A percentile compares a stretch with the other conserved stretches of the same genome.
Evolutionary conservation across 768 basidiomycete genomes (phyloP).

Genomic region (Tylopilus subfusipes): DNA sequence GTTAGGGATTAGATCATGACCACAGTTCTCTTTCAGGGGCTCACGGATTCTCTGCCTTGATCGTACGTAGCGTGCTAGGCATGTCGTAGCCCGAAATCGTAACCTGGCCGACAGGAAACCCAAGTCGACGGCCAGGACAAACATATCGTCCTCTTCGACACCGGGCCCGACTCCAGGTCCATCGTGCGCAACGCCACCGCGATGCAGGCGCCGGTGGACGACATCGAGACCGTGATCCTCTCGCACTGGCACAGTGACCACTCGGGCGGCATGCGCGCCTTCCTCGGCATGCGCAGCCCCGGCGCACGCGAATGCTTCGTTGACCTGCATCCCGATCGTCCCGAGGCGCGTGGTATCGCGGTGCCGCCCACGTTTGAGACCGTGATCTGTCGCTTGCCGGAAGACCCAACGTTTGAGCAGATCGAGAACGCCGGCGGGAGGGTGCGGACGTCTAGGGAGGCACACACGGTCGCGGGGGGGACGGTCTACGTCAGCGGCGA

Average conservation of each 20-base stretch:
- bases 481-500: conserved; percentile 78
- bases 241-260: conserved; percentile 82
- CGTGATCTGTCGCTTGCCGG: conserved; percentile 56
- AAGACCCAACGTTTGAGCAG: conserved; percentile 69
- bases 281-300: conserved; percentile 46
- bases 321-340: conserved; percentile 77
- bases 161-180: conserved; percentile 73
- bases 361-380: conserved; percentile 56
- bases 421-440: conserved; percentile 53
- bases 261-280: conserved; percentile 68
- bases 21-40: conserved; percentile 46
- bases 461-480: conserved; percentile 62
- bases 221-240: conserved; percentile 61
- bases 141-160: conserved; percentile 73
- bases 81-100: no score
- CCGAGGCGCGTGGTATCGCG: conserved; percentile 70
- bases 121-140: conserved; percentile 41
- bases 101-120: conserved; percentile 64
- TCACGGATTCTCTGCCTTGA: conserved; percentile 79
- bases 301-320: conserved; percentile 41
- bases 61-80: conserved; percentile 43
- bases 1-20: not conserved
- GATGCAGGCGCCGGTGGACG: conserved; percentile 51
- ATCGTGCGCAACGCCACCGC: conserved; percentile 69
- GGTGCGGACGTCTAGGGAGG: conserved; percentile 53